Evolutionary conservation across 2,329 filamentous ascomycete genomes (phyloP).

Genomic region (Penicillium sp.): DNA sequence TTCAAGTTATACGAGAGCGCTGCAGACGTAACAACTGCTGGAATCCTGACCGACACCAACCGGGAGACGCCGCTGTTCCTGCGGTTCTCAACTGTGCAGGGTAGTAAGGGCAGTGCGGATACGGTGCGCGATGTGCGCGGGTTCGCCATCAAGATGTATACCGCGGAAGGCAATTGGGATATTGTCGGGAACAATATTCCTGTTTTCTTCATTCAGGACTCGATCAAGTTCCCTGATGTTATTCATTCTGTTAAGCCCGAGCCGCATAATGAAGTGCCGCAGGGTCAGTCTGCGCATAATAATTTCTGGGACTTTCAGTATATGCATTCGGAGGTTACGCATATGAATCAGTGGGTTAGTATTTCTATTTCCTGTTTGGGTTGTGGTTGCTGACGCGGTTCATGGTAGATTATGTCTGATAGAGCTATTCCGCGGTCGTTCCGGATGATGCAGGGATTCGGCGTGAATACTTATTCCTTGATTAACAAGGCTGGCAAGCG

Average conservation of each 20-base stretch:
- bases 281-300: slow-evolving; percentile 51
- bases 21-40: slow-evolving; percentile 62
- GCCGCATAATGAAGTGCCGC: slow-evolving; percentile 44
- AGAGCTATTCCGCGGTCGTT: slow-evolving; percentile 38
- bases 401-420: slow-evolving; percentile 35
- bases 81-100: slow-evolving; percentile 76
- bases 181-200: slow-evolving; percentile 46
- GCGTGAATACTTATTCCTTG: slow-evolving; percentile 38
- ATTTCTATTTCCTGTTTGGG: background rate
- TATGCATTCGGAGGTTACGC: slow-evolving; percentile 35
- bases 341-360: slow-evolving; percentile 37
- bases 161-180: slow-evolving; percentile 71
- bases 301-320: slow-evolving; percentile 55
- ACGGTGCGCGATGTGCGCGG: slow-evolving; percentile 81
- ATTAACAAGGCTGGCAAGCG: slow-evolving; percentile 37
- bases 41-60: slow-evolving; percentile 66
- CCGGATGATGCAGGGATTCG: slow-evolving; percentile 42
- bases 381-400: background rate
- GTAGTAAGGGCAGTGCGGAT: slow-evolving; percentile 73
- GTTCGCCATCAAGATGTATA: slow-evolving; percentile 77
- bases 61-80: slow-evolving; percentile 65
- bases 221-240: slow-evolving; percentile 44
- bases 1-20: slow-evolving; percentile 67
- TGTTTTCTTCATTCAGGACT: slow-evolving; percentile 46
- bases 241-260: slow-evolving; percentile 45